phyloP scores from a whole-genome alignment of 129 eudicot species.

The Pseudognaphalium luteoalbum region DNA sequence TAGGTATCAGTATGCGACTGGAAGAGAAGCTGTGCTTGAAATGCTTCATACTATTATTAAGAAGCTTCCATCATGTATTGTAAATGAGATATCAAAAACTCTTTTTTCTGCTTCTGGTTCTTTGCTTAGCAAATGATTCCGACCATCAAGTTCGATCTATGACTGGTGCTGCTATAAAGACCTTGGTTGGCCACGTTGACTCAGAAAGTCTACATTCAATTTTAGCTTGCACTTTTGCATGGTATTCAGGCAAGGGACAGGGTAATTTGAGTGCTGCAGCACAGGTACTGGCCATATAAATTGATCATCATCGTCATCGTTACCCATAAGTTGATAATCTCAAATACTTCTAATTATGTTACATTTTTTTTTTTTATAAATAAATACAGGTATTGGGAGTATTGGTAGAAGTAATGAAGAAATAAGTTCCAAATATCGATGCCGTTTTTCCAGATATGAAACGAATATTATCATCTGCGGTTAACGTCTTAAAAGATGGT shows the following conservation, averaged over 20 bases:
- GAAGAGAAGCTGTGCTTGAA: slow-evolving; percentile 34
- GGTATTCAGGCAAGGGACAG: slow-evolving; percentile 67
- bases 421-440: slow-evolving; percentile 43
- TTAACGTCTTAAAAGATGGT: slow-evolving; percentile 7
- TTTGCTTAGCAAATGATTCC: neutral
- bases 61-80: slow-evolving; percentile 49
- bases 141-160: too few relatives aligned
- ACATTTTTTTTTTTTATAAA: too few relatives aligned
- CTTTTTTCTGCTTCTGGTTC: slow-evolving; percentile 55
- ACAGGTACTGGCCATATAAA: slow-evolving; percentile 47
- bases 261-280: slow-evolving; percentile 86
- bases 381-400: slow-evolving; percentile 69
- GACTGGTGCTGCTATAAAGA: too few relatives aligned
- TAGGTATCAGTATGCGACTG: too few relatives aligned
- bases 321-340: too few relatives aligned
- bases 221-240: slow-evolving; percentile 49
- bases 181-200: slow-evolving; percentile 33
- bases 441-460: slow-evolving; percentile 44
- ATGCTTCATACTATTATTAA: slow-evolving; percentile 65
- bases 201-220: slow-evolving; percentile 47
- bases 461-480: slow-evolving; percentile 50
- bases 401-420: slow-evolving; percentile 65
- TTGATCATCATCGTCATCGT: neutral
- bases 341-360: too few relatives aligned
- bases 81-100: slow-evolving; percentile 50